Conservation (phyloP, 768 basidiomycete species). For the Mycena filopes region DNA sequence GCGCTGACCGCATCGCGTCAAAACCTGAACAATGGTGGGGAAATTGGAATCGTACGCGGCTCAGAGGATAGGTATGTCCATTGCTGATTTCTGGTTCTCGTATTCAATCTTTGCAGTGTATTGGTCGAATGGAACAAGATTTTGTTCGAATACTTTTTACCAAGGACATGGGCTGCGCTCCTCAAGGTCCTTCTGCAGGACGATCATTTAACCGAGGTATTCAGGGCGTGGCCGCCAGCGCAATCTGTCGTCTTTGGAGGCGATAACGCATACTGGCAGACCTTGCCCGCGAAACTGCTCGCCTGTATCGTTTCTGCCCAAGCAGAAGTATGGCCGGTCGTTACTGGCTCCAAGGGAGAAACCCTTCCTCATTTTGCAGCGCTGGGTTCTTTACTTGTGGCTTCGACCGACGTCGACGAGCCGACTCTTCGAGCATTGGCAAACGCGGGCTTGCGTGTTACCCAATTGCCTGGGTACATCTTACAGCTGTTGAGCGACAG, state of each 20-base stretch:
- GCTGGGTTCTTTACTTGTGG: slow-evolving; percentile 40
- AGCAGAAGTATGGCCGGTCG: slow-evolving; percentile 50
- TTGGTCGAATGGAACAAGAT: slow-evolving; percentile 60
- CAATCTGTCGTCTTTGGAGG: slow-evolving; percentile 46
- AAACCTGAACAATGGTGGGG: slow-evolving; percentile 53
- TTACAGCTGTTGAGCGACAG: slow-evolving; percentile 36
- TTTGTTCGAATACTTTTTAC: slow-evolving; percentile 58
- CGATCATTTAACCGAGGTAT: slow-evolving; percentile 42
- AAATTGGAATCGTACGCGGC: slow-evolving; percentile 49
- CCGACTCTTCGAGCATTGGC: slow-evolving; percentile 44
- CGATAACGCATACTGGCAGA: slow-evolving; percentile 52
- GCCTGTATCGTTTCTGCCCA: slow-evolving; percentile 36
- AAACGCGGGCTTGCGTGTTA: slow-evolving; percentile 46
- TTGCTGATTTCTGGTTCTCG: no score
- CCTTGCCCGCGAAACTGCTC: slow-evolving; percentile 45
- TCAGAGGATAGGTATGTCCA: slow-evolving; percentile 53
- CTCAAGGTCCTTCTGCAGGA: slow-evolving; percentile 43
- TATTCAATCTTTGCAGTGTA: slow-evolving; percentile 42
- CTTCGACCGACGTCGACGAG: slow-evolving; percentile 32
- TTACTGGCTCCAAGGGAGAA: slow-evolving; percentile 11
- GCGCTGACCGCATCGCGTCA: slow-evolving; percentile 58
- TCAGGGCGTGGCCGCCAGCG: slow-evolving; percentile 52
- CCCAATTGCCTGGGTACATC: slow-evolving; percentile 49
- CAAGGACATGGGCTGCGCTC: slow-evolving; percentile 52
- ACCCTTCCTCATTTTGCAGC: slow-evolving; percentile 25